phyloP scores from a whole-genome alignment of 257 asterid species.

The Avicennia marina region DNA sequence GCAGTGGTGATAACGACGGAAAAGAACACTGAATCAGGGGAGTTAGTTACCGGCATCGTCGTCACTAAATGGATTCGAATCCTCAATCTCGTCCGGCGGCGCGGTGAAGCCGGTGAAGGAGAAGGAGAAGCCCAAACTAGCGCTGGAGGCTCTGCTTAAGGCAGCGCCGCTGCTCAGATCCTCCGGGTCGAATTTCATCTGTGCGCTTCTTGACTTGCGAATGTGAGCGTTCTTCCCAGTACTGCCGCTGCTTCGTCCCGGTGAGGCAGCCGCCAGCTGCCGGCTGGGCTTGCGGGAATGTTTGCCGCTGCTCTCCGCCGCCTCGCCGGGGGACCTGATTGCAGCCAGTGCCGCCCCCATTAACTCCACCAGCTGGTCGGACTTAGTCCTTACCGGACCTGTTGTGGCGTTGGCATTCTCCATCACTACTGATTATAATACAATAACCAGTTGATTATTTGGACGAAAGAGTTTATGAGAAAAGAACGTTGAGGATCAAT shows the following conservation, averaged over 20 bases:
- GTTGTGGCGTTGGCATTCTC: too few relatives aligned
- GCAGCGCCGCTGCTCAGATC: conserved; percentile 92
- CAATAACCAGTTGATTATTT: too few relatives aligned
- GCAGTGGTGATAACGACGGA: conserved; percentile 13
- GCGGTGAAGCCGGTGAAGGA: conserved; percentile 85
- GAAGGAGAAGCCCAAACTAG: conserved; percentile 86
- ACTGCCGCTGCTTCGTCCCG: conserved; percentile 15
- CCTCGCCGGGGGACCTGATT: conserved; percentile 40
- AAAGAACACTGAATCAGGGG: too few relatives aligned
- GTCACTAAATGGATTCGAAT: conserved; percentile 57
- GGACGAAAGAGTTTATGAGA: too few relatives aligned
- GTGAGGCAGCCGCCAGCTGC: not conserved
- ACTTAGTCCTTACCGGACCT: conserved; percentile 59
- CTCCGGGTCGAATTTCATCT: conserved; percentile 72
- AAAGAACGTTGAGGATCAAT: too few relatives aligned
- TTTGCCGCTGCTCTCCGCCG: conserved; percentile 44
- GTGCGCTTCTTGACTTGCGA: conserved; percentile 88
- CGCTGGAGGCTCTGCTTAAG: conserved; percentile 93
- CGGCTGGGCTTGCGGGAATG: not conserved
- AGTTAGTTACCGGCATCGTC: conserved; percentile 57
- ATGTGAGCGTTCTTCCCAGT: conserved; percentile 66
- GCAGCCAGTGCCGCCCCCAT: conserved; percentile 43
- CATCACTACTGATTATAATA: too few relatives aligned
- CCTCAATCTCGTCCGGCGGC: conserved; percentile 58
- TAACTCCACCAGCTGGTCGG: conserved; percentile 83